Evolutionary conservation across 306 rosid species (phyloP).

Genomic region (Prosopis cineraria): DNA sequence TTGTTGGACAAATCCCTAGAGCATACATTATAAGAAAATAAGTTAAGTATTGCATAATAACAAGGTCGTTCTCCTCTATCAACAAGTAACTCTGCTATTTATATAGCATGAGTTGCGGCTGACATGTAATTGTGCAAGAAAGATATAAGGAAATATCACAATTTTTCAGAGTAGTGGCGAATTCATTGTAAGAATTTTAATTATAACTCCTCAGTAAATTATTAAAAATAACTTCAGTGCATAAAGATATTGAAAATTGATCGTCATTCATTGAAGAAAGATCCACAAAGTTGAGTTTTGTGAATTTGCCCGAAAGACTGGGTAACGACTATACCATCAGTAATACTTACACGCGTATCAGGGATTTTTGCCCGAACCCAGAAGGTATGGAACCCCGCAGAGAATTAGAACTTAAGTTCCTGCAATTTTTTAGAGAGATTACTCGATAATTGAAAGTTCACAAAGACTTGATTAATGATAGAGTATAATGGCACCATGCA

Average conservation of each 20-base stretch:
- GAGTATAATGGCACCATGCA: too few relatives aligned
- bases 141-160: constrained; percentile 1
- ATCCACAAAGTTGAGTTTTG: constrained; percentile 3
- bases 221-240: constrained; percentile 4
- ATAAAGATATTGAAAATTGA: constrained; percentile 2
- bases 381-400: constrained; percentile 67
- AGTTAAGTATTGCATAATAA: constrained; percentile 12
- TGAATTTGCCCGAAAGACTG: neutral
- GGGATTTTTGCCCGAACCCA: constrained; percentile 75
- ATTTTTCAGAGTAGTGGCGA: constrained; percentile 1
- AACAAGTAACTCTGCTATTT: constrained; percentile 13
- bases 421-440: constrained; percentile 34
- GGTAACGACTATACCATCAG: neutral
- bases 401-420: constrained; percentile 87
- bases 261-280: constrained; percentile 17
- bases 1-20: constrained; percentile 89
- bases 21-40: constrained; percentile 23
- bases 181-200: neutral
- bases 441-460: constrained; percentile 7
- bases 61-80: neutral
- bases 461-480: too few relatives aligned
- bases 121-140: constrained; percentile 1
- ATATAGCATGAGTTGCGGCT: neutral
- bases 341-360: constrained; percentile 68
- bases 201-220: constrained; percentile 9